Evolutionary conservation across 208 protist genomes (phyloP), one percentile per base, ranked within the genome.

Genomic region (Trypanosoma cruzi): DNA sequence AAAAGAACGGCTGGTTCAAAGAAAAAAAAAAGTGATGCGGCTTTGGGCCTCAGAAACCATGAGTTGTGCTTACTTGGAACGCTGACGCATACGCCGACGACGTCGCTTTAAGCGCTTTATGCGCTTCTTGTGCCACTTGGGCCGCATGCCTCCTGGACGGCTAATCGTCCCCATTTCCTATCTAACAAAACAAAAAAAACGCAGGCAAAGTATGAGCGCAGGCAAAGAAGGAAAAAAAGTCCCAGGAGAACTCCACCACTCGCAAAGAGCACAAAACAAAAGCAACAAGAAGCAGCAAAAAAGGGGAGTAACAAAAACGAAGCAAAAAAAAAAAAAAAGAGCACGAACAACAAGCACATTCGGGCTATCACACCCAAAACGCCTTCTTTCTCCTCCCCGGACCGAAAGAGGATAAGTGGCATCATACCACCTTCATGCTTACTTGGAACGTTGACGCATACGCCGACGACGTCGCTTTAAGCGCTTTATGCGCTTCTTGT

Each of bases 401-500:
- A 59, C 20, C 16, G 14, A 22, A 16, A 50, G 0, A 29, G 22
- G 44, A n/a, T 16, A 42, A 31, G 26, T 57, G 49, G 20, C 58
- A 18, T n/a, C 31, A 20, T 42, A 2, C n/a, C 7, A 28, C 16
- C 10, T 37, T 16, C 18, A 31, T 50, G 49, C 60, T 90, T 93
- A 96, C 86, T 96, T 96, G 84, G 84, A 88, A 80, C 90, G 88
- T 73, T 96, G 90, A 69, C 90, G 87, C 86, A 92, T 92, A 71
- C 85, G 87, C 82, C 90, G 83, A 72, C 90, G 87, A 62, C 84
- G 77, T 42, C 74, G 85, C 88, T 96, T 96, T 77, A 96, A 77
- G 78, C 90, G 88, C 84, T 96, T 93, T 90, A 96, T 88, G 79
- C 90, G 85, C 86, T 96, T 96, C 88, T 96, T 96, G 78, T 91